Evolutionary conservation across 768 basidiomycete genomes (phyloP).

Genomic region (Vararia minispora): DNA sequence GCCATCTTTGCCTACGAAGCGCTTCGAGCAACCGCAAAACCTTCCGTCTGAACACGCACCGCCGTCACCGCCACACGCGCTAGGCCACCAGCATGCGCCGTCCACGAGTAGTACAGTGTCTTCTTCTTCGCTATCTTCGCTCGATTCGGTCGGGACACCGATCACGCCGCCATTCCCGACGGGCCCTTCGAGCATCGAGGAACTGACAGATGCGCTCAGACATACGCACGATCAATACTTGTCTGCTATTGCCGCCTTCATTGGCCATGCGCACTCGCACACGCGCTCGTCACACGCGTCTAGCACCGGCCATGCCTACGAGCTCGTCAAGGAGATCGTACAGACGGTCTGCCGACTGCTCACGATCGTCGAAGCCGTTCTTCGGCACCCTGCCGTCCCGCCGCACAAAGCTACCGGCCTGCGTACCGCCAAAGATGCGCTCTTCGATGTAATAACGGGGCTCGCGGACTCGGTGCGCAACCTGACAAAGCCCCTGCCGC

Average conservation of each 20-base stretch:
- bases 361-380: constrained; percentile 83
- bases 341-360: constrained; percentile 89
- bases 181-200: constrained; percentile 57
- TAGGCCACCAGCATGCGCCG: constrained; percentile 17
- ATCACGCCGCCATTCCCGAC: constrained; percentile 50
- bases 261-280: constrained; percentile 93
- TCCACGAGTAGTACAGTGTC: constrained; percentile 69
- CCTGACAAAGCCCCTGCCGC: constrained; percentile 43
- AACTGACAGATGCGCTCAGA: constrained; percentile 70
- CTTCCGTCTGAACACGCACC: constrained; percentile 1
- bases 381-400: constrained; percentile 62
- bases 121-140: constrained; percentile 56
- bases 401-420: constrained; percentile 53
- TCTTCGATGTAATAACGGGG: constrained; percentile 78
- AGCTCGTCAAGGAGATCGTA: constrained; percentile 89
- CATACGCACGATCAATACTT: constrained; percentile 82
- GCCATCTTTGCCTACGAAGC: constrained; percentile 19
- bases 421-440: constrained; percentile 58
- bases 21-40: constrained; percentile 1
- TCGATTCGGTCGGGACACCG: constrained; percentile 37
- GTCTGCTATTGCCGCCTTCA: constrained; percentile 93
- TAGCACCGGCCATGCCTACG: constrained; percentile 87
- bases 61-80: background rate
- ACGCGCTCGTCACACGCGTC: constrained; percentile 84
- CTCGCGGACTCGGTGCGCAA: constrained; percentile 81